Conservation (phyloP, 495 filamentous ascomycete species). For the Podospora australis region DNA sequence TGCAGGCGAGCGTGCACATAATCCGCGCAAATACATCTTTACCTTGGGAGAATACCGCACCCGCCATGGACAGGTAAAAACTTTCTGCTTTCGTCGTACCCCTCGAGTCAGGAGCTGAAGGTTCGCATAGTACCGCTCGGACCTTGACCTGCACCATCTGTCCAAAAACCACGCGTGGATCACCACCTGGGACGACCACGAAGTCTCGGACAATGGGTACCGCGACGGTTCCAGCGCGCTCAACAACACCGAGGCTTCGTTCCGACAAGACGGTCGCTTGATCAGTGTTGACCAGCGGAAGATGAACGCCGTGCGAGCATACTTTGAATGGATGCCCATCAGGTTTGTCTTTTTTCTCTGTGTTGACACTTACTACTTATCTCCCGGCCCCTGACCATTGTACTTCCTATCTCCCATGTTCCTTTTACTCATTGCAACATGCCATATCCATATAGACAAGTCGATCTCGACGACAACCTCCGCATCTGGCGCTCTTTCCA, state of each 20-base stretch:
- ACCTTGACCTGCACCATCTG: conserved; percentile 49
- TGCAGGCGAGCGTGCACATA: conserved; percentile 33
- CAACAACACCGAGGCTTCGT: conserved; percentile 60
- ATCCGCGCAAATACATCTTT: conserved; percentile 19
- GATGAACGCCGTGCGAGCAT: conserved; percentile 61
- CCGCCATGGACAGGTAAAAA: conserved; percentile 47
- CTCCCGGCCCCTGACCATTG: too few species aligned
- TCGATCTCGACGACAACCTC: conserved; percentile 60
- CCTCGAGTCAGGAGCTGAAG: background rate
- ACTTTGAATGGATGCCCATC: conserved; percentile 57
- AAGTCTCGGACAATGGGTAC: conserved; percentile 61
- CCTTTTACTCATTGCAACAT: too few species aligned
- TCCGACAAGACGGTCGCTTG: conserved; percentile 48
- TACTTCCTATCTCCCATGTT: background rate
- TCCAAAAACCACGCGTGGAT: conserved; percentile 55
- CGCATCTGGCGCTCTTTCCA: conserved; percentile 59
- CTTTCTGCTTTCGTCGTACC: background rate
- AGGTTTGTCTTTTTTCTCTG: too few species aligned
- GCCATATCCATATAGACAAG: conserved; percentile 37
- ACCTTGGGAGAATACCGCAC: conserved; percentile 54
- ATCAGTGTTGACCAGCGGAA: conserved; percentile 59
- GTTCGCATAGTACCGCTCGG: conserved; percentile 20
- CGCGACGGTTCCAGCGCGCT: conserved; percentile 46
- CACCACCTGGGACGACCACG: conserved; percentile 63
- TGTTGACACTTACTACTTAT: too few species aligned